Base-by-base conservation (phyloP, 2,329 filamentous ascomycete species). In the Purpureocillium lavendulum region DNA sequence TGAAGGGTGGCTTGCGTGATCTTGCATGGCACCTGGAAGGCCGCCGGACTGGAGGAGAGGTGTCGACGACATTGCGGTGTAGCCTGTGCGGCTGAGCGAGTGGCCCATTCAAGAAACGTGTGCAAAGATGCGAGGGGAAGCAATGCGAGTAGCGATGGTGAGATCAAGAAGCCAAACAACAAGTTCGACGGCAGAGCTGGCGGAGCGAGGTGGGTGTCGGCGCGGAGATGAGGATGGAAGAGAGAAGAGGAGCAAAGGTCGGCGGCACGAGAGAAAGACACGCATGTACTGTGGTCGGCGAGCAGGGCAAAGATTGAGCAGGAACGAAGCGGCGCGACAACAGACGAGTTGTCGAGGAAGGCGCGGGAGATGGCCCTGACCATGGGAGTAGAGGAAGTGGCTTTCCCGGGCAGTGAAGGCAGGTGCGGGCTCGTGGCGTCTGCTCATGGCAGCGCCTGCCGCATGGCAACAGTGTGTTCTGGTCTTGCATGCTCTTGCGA, bases 21-120 rank as follows among this genome's bases (percentile, higher is more conserved):
- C 61, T 38, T 58, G 58, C 48, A 62, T 42, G n/a, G 51, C 42
- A 24, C 55, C 53, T 14, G 60, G 56, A n/a, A 60, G 50, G 29
- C 54, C 51, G 33, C 49, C 50, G 7, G 29, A 30, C 13, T 47
- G 41, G 30, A 64, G 61, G 29, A 64, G 56, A 30, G 61, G 61
- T 14, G 58, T 54, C 3, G 55, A 55, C 28, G 59, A 59, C 58
- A 62, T 61, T 26, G 24, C 40, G 44, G 14, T n/a, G 36, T 30
- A 10, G 29, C 41, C 31, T 40, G 10, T 21, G 11, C 16, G 31
- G 18, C n/a, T 16, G 11, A 16, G 4, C 8, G 39, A 33, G 18
- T 36, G 24, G 30, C 29, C 29, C 29, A 28, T 18, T 24, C 21
- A 16, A 12, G 13, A 34, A 30, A 21, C 17, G 4, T 13, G 18